Base-by-base conservation (phyloP, 2,329 filamentous ascomycete species). In the Fusarium xyrophilum region DNA sequence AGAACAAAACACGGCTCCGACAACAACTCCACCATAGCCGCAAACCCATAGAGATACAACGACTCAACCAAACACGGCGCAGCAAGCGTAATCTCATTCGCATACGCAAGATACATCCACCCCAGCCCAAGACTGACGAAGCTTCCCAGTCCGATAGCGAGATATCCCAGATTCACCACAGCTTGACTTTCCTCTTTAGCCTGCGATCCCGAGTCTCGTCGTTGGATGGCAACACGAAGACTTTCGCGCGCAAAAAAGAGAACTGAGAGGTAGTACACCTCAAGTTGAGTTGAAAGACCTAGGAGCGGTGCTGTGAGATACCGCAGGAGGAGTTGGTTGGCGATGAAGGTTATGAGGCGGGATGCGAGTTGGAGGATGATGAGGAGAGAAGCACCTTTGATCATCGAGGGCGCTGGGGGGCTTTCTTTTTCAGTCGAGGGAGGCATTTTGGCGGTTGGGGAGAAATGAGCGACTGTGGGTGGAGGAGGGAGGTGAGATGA, bases 201-300 rank as follows among this genome's bases (percentile, higher is more conserved):
- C 19, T 70, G 55, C 17, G 53, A 56, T 1, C 48, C 61, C 7
- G 69, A 70, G n/a, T 71, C 67, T 71, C 94, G 91, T 53, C 96
- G 86, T 79, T 98, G 95, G 36, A 97, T 88, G 28, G 95, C 93
- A n/a, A 97, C 91, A 19, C 96, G 90, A 50, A 98, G 82, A 74
- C 91, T 95, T 80, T 99, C 96, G 39, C 96, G 87, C 0, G 96
- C 91, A 75, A 99, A 98, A 79, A 97, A 97, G 1, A 99, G 85
- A n/a, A 96, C 90, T 0, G 93, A 93, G 44, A 97, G 91, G 63
- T 95, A 94, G 78, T 94, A 97, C 2, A 98, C 88, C 74, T 99
- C 96, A 6, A 99, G 86, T 78, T 97, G 96, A 0, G 94, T 91
- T 4, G 94, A 91, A 8, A 97, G 84, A 9, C 95, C 96, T 2